Conservation (phyloP, 305 asterid species). For the Fraxinus ornus region DNA sequence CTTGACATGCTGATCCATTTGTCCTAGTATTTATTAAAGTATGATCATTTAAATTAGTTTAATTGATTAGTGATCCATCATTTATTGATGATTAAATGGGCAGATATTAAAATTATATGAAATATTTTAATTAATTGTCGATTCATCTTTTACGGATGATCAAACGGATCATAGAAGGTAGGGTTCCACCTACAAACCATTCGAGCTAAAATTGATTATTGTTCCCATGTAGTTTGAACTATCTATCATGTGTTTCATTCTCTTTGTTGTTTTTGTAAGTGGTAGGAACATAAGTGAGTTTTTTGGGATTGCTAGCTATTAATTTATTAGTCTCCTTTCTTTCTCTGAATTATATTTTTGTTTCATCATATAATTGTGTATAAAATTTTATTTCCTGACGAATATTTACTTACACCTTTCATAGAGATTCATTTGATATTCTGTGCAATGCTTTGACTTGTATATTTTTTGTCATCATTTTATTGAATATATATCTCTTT, state of each 20-base stretch:
- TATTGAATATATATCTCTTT: constrained; percentile 2
- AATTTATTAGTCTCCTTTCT: background rate
- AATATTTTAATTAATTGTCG: background rate
- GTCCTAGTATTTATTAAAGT: background rate
- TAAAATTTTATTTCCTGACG: background rate
- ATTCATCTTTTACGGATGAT: background rate
- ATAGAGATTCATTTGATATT: background rate
- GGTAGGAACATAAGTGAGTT: background rate
- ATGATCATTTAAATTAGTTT: background rate
- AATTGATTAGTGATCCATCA: background rate
- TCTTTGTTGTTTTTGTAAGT: background rate
- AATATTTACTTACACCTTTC: background rate
- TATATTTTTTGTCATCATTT: background rate
- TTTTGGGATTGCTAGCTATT: background rate
- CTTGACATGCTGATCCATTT: background rate
- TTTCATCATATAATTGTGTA: background rate
- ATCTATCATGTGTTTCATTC: background rate
- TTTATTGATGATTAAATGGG: background rate
- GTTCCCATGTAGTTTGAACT: background rate
- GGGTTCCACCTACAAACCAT: constrained; percentile 10
- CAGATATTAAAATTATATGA: background rate
- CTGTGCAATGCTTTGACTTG: constrained; percentile 6
- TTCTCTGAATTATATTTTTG: background rate
- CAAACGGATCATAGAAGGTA: background rate
- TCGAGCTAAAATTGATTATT: constrained; percentile 17